Base-by-base conservation (phyloP, 352 stramenopile genomes). In the Phytophthora quininea region DNA sequence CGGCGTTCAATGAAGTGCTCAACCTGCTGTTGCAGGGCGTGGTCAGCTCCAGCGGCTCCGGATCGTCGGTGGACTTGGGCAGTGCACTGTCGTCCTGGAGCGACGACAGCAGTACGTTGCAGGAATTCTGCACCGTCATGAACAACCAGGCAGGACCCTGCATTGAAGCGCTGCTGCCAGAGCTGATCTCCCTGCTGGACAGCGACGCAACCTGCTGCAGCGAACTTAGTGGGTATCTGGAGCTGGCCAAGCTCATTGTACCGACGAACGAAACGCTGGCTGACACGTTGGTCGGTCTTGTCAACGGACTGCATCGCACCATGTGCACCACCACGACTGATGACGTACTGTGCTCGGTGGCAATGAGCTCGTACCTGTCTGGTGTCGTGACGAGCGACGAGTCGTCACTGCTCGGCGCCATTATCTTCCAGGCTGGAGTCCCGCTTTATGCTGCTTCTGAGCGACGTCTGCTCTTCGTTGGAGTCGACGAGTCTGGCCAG, bases 101-200 rank as follows among this genome's bases (percentile, higher is more conserved):
- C 42, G 70, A 64, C 19, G 66, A 83, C 52, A 62, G 73, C 54
- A 79, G 64, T 50, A 81, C 76, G 43, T 73, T 75, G 35, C 48
- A 73, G 27, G 75, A 70, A 5, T 90, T 90, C 50, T 90, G 82
- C 62, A 74, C 53, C 33, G 68, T 76, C 66, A 90, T 90, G 79
- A 89, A 90, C 63, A 52, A 52, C 0, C 53, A 79, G 47, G 77
- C 83, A 7, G 76, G 67, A 0, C 82, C 82, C 3, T 90, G 82
- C 43, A 58, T 82, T 6, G 56, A 88, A 4, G 37, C 71, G 19
- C 65, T 90, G 33, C 47, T 88, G 27, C 82, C 82, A 0, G 70
- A 60, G 54, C 48, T 90, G 11, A 47, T 89, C 32, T 31, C 67
- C 11, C 59, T 89, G 4, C 7, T 89, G 12, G 71, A 85, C 7